Evolutionary conservation across 2,329 filamentous ascomycete species (phyloP).

Genomic region (Elsinoe perseae): DNA sequence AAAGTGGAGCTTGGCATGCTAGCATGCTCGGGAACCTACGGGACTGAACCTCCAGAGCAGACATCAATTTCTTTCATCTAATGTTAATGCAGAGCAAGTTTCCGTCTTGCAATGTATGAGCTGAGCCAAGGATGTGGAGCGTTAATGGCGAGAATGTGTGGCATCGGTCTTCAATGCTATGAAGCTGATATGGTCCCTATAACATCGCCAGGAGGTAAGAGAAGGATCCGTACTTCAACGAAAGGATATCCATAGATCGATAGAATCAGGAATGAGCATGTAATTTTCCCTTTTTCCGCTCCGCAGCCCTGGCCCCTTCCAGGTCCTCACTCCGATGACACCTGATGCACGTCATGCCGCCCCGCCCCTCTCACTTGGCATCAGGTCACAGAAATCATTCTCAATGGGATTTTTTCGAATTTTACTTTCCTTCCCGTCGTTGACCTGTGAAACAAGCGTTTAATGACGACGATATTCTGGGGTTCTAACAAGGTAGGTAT

Average conservation of each 20-base stretch:
- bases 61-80: not conserved
- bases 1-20: not conserved
- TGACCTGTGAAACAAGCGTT: not conserved
- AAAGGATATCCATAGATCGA: no score
- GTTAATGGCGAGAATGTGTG: no score
- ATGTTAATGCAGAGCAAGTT: not conserved
- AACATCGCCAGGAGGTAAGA: no score
- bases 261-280: no score
- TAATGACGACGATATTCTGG: not conserved
- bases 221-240: no score
- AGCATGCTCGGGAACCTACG: not conserved
- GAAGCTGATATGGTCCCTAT: no score
- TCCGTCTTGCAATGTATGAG: no score
- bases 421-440: not conserved
- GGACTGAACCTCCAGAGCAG: not conserved
- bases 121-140: no score
- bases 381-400: conserved; percentile 10
- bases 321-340: not conserved
- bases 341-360: not conserved
- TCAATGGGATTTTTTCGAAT: not conserved
- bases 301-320: not conserved
- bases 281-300: not conserved
- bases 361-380: conserved; percentile 10
- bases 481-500: not conserved
- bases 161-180: no score